Evolutionary conservation across 805 yeast genomes (phyloP).

Genomic region (Saccharomycopsis malanga): DNA sequence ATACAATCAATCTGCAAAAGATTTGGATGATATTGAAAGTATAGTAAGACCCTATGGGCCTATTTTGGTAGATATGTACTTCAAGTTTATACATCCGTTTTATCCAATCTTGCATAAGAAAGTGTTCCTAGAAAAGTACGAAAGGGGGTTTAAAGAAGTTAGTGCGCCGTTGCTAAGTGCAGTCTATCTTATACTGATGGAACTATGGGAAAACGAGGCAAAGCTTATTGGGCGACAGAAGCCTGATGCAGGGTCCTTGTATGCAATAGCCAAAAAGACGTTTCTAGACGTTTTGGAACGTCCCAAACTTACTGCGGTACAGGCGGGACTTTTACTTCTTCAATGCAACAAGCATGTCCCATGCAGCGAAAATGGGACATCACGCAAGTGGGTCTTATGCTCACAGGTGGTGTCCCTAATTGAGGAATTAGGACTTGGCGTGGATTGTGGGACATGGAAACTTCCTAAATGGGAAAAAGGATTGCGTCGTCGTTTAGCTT

Average conservation of each 20-base stretch:
- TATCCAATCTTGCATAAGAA: constrained; percentile 88
- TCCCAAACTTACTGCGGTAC: constrained; percentile 87
- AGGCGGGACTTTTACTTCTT: constrained; percentile 73
- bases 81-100: constrained; percentile 81
- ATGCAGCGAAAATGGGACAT: constrained; percentile 26
- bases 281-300: constrained; percentile 70
- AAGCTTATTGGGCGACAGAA: constrained; percentile 66
- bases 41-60: constrained; percentile 92
- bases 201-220: constrained; percentile 92
- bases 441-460: constrained; percentile 89
- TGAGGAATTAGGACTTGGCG: constrained; percentile 84
- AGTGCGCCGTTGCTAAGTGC: constrained; percentile 89
- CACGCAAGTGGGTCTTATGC: constrained; percentile 68
- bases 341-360: constrained; percentile 52
- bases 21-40: constrained; percentile 76
- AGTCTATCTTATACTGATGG: constrained; percentile 79
- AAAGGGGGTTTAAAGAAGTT: constrained; percentile 85
- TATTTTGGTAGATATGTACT: constrained; percentile 69
- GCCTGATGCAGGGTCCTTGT: constrained; percentile 67
- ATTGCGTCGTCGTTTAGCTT: constrained; percentile 76
- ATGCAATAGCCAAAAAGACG: constrained; percentile 57
- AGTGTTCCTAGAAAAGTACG: constrained; percentile 85
- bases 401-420: constrained; percentile 83
- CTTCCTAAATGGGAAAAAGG: constrained; percentile 95
- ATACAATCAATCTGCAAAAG: constrained; percentile 61